Conservation (phyloP, 345 rosid species). For the Aurinia saxatilis region DNA sequence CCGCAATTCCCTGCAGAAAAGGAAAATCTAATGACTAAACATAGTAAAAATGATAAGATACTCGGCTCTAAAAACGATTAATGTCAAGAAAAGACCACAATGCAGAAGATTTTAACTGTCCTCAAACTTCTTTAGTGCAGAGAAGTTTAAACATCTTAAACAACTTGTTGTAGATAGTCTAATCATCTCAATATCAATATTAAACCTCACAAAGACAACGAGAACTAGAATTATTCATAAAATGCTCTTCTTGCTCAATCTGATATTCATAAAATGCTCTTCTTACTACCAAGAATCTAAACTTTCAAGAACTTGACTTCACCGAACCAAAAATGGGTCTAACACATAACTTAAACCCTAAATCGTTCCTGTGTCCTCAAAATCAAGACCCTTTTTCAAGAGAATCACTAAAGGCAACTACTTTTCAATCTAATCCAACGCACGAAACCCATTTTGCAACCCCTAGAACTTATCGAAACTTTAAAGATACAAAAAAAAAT, state of each 20-base stretch:
- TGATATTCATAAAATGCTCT: background rate
- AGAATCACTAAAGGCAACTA: background rate
- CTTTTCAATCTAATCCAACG: background rate
- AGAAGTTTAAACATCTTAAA: no score
- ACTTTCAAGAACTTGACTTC: no score
- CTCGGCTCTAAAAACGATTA: no score
- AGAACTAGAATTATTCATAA: background rate
- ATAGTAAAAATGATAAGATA: no score
- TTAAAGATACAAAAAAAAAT: no score
- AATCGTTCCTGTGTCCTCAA: background rate
- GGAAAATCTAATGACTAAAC: background rate
- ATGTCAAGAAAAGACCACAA: no score
- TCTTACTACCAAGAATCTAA: no score
- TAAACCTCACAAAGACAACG: background rate
- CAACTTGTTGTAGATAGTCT: background rate
- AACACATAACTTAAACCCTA: no score
- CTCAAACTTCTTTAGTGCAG: background rate
- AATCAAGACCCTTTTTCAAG: background rate
- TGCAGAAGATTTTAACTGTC: background rate
- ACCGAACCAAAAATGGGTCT: no score
- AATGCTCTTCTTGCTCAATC: background rate
- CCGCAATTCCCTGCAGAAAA: constrained; percentile 3
- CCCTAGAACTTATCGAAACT: no score
- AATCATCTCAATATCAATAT: background rate
- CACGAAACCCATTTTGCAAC: background rate